Base-by-base conservation (phyloP, 2,329 filamentous ascomycete species). In the Alternaria triticimaculans region DNA sequence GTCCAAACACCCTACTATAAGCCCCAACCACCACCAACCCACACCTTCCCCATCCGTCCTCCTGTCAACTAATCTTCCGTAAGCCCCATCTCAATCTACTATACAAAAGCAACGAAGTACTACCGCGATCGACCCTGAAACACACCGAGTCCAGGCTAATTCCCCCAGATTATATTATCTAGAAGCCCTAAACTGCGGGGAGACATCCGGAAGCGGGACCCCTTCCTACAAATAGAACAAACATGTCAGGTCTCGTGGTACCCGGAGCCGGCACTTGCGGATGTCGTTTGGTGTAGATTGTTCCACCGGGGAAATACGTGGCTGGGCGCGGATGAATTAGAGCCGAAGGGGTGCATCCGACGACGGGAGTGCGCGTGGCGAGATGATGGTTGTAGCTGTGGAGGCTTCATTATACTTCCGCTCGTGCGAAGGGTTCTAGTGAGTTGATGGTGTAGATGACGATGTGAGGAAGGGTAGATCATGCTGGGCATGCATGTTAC, bases 131-230 rank as follows among this genome's bases (percentile, higher is more conserved):
- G 37, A 55, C 37, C 53, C 9, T 44, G 21, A 55, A 55, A 55
- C 53, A 58, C 28, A 50, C 60, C 43, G 28, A 11, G 44, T 44
- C 18, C 25, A 49, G 44, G 50, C 49, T 63, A 59, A 50, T 44
- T 44, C 50, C 60, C 56, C 56, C 45, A 26, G 49, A 50, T 30
- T 37, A 37, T 53, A 44, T 55, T 55, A 21, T 7, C 21, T 18
- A 7, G 15, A 33, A 4, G 30, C 1, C 30, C 14, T 33, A 33
- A 33, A 44, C 10, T 55, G 53, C 23, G 53, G 53, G 51, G 23
- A 14, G 14, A 28, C 14, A 23, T 20, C 53, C 53, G 37, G 33
- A 55, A 44, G 25, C 28, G 15, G 37, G 33, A 55, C 21, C 21
- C 21, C 23, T 44, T 55, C 53, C 53, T 44, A 20, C 25, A 18